Evolutionary conservation across 1,284 basidiomycete species (phyloP), one percentile per base, ranked within the genome.

Genomic region (Puccinia coronata): DNA sequence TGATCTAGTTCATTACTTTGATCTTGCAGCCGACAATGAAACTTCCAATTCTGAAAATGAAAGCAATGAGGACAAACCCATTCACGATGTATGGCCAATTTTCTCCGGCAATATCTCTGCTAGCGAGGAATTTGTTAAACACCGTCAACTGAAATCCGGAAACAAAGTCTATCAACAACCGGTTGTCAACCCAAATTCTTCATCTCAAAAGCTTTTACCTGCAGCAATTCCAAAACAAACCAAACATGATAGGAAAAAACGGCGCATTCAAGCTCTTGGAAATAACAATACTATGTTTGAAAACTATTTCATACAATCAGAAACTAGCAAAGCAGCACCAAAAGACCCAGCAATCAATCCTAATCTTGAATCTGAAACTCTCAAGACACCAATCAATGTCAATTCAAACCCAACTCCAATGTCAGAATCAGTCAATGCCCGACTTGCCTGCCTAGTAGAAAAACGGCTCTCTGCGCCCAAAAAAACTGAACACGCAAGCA

Each of bases 161-260:
- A 18, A 70, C 12, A 49, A 51, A 31, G 18, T 28, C 5, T 34
- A 70, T 31, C 67, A 70, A 25, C n/a, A 70, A 36, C 67, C 67
- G 20, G 20, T 70, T 1, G 0, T 47, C 31, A 51, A 70, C 47
- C 20, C 41, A 28, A 47, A 31, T 31, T 47, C 14, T 5, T 51
- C 43, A 11, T 70, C 67, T 8, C 2, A 74, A 59, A 74, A 25
- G 25, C 72, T 74, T 61, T 0, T 57, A 20, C 72, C 72, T 31
- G 57, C 34, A 6, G 1, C 51, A 12, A 28, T 74, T 31, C 72
- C 72, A 18, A 74, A 59, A 74, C 47, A 74, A 34, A 74, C 51
- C 20, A 28, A 23, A 28, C 34, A 36, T 14, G 8, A 28, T 23
- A 1, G 5, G 16, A 28, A 36, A 23, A 28, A 36, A 28, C n/a